Evolutionary conservation across 345 rosid species (phyloP).

Genomic region (Populus ilicifolia): DNA sequence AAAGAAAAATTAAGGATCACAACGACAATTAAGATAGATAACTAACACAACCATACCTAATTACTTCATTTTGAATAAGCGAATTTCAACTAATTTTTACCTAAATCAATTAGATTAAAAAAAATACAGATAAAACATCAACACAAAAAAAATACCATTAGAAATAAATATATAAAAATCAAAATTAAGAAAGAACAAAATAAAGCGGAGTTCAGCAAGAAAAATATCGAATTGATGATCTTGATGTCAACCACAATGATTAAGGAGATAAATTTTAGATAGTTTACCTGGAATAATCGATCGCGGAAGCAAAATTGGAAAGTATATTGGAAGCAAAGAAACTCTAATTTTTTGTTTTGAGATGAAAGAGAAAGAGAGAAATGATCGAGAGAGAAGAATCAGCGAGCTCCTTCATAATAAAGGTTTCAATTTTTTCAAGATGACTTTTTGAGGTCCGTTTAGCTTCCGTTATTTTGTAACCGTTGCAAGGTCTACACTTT

Average conservation of each 20-base stretch:
- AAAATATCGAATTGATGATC: background rate
- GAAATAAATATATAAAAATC: background rate
- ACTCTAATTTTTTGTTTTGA: background rate
- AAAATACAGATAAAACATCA: no score
- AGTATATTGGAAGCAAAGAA: background rate
- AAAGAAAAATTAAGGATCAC: background rate
- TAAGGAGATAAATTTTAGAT: background rate
- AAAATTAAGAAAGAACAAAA: background rate
- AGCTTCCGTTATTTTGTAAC: background rate
- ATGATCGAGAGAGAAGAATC: background rate
- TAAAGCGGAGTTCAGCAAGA: background rate
- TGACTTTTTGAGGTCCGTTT: background rate
- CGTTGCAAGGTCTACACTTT: no score
- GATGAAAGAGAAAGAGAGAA: conserved; percentile 1
- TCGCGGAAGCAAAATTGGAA: background rate
- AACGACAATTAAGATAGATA: background rate
- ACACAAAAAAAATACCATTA: background rate
- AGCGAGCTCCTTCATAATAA: background rate
- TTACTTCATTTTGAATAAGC: background rate
- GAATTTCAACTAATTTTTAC: background rate
- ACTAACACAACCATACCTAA: background rate
- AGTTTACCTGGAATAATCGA: background rate
- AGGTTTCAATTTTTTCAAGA: background rate
- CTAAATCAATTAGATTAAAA: background rate
- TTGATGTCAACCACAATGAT: background rate